Evolutionary conservation across 768 basidiomycete species (phyloP).

Genomic region (Termitomyces heimii): DNA sequence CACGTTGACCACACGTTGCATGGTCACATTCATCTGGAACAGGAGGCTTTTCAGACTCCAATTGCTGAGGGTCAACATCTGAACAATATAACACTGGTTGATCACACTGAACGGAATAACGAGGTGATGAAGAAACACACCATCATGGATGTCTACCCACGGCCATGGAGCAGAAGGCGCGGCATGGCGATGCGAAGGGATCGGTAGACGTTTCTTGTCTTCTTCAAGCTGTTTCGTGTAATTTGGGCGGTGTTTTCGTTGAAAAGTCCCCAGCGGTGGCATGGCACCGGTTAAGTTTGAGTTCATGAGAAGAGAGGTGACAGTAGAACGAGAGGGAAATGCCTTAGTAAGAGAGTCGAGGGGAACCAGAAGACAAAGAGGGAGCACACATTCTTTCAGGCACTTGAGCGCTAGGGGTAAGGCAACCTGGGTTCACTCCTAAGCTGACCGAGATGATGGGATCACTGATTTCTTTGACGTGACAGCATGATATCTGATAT

Average conservation of each 20-base stretch:
- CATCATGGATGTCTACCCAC: slow-evolving; percentile 36
- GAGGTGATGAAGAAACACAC: slow-evolving; percentile 15
- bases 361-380: neutral
- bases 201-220: slow-evolving; percentile 17
- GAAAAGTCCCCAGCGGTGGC: slow-evolving; percentile 2
- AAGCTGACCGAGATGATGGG: neutral
- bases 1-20: slow-evolving; percentile 18
- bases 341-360: neutral
- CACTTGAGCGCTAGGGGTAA: neutral
- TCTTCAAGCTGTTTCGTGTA: slow-evolving; percentile 9
- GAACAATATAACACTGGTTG: neutral
- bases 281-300: neutral
- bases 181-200: slow-evolving; percentile 40
- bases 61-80: slow-evolving; percentile 31
- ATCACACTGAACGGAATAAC: neutral
- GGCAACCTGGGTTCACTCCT: neutral
- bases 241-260: slow-evolving; percentile 9
- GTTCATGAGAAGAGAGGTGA: neutral
- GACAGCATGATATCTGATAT: neutral
- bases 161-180: slow-evolving; percentile 44
- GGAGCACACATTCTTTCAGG: neutral
- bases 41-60: slow-evolving; percentile 24
- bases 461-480: neutral
- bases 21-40: slow-evolving; percentile 33
- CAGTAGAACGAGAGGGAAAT: neutral